Base-by-base conservation (phyloP, 2,329 filamentous ascomycete genomes). In the Aspergillus unguis region DNA sequence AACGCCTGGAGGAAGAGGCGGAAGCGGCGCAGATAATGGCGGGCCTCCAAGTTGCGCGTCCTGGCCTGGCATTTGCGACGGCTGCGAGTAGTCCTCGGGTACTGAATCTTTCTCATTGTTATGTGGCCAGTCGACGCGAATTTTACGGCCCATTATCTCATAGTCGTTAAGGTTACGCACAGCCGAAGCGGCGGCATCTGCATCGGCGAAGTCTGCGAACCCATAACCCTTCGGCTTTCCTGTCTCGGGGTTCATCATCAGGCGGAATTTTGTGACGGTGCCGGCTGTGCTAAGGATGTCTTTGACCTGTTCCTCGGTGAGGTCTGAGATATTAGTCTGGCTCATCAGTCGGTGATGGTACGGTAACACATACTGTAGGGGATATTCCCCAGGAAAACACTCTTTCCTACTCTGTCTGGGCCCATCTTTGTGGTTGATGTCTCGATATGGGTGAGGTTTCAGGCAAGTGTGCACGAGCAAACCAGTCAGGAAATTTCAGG, bases 171-270 rank as follows among this genome's bases (percentile, higher is more conserved):
- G 78, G 69, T 99, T 97, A 62, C 92, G 87, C 44, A 97, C 92
- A 2, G 94, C 94, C 2, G 91, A 95, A 35, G 92, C 90, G 31
- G 94, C 94, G 27, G 91, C 80, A 82, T 95, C 92, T 54, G 89
- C 85, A 67, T 97, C 94, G 50, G 90, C 88, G 68, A 95, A 99
- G 70, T 97, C 92, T 65, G 92, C 89, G 65, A 97, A 99, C 33
- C 94, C 94, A 70, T 96, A 99, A 17, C 94, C 94, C 72, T 96
- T 97, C 1, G 94, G 92, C 52, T 90, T 85, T 38, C 92, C 92
- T 2, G 92, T 96, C 66, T 97, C 92, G 48, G 91, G 88, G 75
- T 97, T 95, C 73, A 96, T 95, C 59, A 97, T 92, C 44, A 97
- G 81, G 48, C 92, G 85, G 71, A 97, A 97, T 69, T 88, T 92